A percentile compares a stretch with the other conserved stretches of the same genome.
Evolutionary conservation across 169 alveolate species (phyloP).

Genomic region (Perkinsus olseni): DNA sequence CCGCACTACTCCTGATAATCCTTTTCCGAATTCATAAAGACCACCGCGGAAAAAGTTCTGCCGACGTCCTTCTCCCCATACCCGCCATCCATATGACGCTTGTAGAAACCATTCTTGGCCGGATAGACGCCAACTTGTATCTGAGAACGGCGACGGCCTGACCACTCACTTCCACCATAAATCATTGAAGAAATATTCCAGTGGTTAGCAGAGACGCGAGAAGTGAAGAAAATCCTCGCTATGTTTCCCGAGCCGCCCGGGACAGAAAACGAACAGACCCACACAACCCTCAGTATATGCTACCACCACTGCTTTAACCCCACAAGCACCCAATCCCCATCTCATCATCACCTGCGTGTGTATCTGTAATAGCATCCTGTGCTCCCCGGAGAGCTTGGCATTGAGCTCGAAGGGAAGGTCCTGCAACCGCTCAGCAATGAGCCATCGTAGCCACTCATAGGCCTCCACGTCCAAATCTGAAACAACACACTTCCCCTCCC

Average conservation of each 20-base stretch:
- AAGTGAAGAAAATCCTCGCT: no score
- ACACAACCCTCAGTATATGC: no score
- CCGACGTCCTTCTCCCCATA: neutral
- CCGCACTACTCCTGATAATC: neutral
- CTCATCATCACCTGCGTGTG: neutral
- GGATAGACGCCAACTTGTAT: neutral
- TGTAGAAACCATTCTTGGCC: neutral
- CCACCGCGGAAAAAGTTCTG: neutral
- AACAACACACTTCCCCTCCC: neutral
- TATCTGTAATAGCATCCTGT: neutral
- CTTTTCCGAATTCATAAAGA: neutral
- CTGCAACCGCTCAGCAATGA: neutral
- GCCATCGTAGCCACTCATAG: neutral
- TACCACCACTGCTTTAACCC: no score
- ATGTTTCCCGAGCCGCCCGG: no score
- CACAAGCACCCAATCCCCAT: no score
- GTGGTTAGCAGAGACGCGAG: no score
- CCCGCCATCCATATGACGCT: neutral
- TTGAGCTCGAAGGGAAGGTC: neutral
- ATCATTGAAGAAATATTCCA: no score
- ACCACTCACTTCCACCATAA: no score
- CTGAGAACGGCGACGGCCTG: neutral
- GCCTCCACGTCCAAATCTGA: neutral
- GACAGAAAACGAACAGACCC: no score
- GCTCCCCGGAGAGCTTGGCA: neutral